phyloP scores from a whole-genome alignment of 768 basidiomycete species.

The Suillus subaureus region DNA sequence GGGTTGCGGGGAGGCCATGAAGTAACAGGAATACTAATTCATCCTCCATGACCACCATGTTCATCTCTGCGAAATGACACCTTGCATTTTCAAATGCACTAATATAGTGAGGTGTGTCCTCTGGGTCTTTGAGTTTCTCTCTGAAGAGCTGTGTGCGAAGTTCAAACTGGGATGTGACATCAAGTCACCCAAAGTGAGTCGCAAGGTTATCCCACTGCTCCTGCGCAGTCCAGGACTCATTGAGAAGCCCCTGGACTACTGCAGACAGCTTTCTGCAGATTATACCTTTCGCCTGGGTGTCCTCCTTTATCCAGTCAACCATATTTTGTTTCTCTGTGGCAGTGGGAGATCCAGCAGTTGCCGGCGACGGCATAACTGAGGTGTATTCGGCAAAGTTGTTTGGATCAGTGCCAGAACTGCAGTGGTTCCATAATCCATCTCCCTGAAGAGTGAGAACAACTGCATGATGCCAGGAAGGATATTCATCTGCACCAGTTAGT shows the following conservation, averaged over 20 bases:
- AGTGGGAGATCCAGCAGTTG: neutral
- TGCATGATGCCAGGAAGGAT: neutral
- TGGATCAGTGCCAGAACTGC: neutral
- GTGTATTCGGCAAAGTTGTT: neutral
- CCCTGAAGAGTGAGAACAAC: neutral
- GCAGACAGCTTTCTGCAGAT: neutral
- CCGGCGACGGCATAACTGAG: neutral
- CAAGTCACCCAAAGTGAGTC: neutral
- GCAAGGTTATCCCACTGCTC: neutral
- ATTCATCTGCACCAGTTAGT: neutral
- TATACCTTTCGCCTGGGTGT: constrained; percentile 4
- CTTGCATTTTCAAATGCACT: neutral
- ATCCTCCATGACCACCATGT: neutral
- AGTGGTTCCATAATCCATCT: neutral
- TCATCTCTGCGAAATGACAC: neutral
- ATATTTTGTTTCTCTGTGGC: neutral
- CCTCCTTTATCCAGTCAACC: neutral
- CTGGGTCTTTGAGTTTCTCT: neutral
- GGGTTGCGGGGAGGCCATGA: too few species aligned
- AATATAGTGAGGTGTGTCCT: neutral
- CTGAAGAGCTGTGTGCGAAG: neutral
- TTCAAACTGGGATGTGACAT: neutral
- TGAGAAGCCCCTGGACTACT: fast-evolving
- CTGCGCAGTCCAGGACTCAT: neutral
- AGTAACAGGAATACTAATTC: too few species aligned